A percentile compares a stretch with the other conserved stretches of the same genome.
phyloP scores from a whole-genome alignment of 2,329 filamentous ascomycete genomes.

The Xylariaceae sp. region DNA sequence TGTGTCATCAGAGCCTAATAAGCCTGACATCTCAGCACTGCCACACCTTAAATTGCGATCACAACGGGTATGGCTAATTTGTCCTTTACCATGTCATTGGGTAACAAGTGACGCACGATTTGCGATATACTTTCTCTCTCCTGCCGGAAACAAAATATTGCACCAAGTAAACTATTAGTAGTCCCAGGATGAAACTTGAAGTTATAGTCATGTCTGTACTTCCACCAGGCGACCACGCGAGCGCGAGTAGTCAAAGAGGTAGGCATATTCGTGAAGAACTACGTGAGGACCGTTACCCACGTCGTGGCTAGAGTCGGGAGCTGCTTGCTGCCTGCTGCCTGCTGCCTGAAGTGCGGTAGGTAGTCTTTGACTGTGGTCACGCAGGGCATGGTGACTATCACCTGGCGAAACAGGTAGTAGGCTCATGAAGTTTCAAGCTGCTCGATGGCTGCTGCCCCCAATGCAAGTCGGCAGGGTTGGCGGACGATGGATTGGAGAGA shows the following conservation, averaged over 20 bases:
- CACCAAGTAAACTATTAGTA: too few relatives aligned
- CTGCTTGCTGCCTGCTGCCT: too few relatives aligned
- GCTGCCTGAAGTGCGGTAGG: neutral
- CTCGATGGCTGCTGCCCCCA: too few relatives aligned
- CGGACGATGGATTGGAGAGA: neutral
- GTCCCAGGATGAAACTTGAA: neutral
- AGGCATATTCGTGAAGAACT: neutral
- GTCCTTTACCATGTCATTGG: neutral
- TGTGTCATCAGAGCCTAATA: neutral
- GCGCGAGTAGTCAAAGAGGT: too few relatives aligned
- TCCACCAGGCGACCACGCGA: too few relatives aligned
- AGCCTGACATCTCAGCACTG: neutral
- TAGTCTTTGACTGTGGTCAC: too few relatives aligned
- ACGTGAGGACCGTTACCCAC: neutral
- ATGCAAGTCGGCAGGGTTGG: neutral
- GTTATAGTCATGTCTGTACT: neutral
- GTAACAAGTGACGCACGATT: neutral
- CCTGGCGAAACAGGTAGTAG: slow-evolving; percentile 10
- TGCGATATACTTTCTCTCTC: neutral
- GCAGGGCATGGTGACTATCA: neutral
- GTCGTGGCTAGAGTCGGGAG: slow-evolving; percentile 5
- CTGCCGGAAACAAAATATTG: neutral
- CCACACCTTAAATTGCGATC: neutral
- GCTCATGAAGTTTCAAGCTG: slow-evolving; percentile 10
- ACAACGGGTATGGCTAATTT: neutral